A percentile compares a stretch with the other conserved stretches of the same genome.
Conservation (phyloP, 108 stramenopile species). For the Chaetoceros tenuissimus region DNA sequence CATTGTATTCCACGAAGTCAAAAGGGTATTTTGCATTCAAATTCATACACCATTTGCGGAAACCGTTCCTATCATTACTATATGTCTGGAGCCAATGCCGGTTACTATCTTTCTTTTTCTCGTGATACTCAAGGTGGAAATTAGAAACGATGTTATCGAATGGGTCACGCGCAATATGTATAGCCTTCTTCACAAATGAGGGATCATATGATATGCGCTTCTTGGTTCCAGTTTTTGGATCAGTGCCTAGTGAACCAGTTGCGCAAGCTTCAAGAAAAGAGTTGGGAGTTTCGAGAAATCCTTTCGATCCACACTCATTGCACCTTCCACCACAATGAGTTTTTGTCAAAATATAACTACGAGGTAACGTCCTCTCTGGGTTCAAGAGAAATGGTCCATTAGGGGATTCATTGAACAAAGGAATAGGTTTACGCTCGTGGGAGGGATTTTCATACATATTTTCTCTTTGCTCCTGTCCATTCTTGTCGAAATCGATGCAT, state of each 20-base stretch:
- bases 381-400: slow-evolving; percentile 32
- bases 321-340: slow-evolving; percentile 63
- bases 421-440: slow-evolving; percentile 16
- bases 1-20: slow-evolving; percentile 8
- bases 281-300: slow-evolving; percentile 35
- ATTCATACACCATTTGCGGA: slow-evolving; percentile 47
- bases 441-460: no score
- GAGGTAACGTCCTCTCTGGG: slow-evolving; percentile 16
- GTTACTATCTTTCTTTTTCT: slow-evolving; percentile 13
- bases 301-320: slow-evolving; percentile 22
- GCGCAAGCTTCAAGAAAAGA: slow-evolving; percentile 28
- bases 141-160: slow-evolving; percentile 62
- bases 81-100: slow-evolving; percentile 16
- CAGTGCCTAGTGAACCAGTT: slow-evolving; percentile 9
- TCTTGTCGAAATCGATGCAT: slow-evolving; percentile 4
- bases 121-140: slow-evolving; percentile 46
- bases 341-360: slow-evolving; percentile 49
- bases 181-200: slow-evolving; percentile 14
- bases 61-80: slow-evolving; percentile 17
- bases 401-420: slow-evolving; percentile 13
- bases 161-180: slow-evolving; percentile 61
- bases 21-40: slow-evolving; percentile 22
- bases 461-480: no score
- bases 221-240: slow-evolving; percentile 4
- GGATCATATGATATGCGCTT: slow-evolving; percentile 6